Conservation (phyloP, 192 early-diverging fungal species). For the Coemansia sp. region DNA sequence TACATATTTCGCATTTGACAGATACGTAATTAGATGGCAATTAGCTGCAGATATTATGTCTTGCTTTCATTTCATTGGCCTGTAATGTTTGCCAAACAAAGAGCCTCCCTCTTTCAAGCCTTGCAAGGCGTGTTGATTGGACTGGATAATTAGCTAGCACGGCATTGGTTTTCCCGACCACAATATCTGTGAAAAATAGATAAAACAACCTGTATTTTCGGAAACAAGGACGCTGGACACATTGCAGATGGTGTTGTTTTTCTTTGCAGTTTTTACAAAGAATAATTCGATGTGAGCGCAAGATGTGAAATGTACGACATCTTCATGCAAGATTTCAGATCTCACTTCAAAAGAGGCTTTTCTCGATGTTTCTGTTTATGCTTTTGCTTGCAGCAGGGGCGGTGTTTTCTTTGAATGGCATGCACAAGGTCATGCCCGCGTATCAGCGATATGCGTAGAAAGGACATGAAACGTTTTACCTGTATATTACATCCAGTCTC, state of each 20-base stretch:
- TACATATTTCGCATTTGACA: neutral
- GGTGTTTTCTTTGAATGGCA: neutral
- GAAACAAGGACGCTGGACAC: neutral
- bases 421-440: neutral
- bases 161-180: neutral
- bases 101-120: neutral
- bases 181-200: neutral
- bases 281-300: neutral
- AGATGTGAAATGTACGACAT: neutral
- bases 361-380: constrained; percentile 3
- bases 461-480: neutral
- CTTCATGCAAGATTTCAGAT: constrained; percentile 2
- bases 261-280: neutral
- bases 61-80: no score
- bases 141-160: neutral
- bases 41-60: neutral
- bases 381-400: neutral
- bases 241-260: neutral
- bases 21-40: neutral
- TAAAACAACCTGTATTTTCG: neutral
- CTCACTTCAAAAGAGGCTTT: constrained; percentile 6
- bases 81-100: neutral
- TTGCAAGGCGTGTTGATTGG: neutral
- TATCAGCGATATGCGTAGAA: neutral
- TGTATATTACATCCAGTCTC: no score